Evolutionary conservation across 2,329 filamentous ascomycete genomes (phyloP).

Genomic region (Colletotrichum shisoi): DNA sequence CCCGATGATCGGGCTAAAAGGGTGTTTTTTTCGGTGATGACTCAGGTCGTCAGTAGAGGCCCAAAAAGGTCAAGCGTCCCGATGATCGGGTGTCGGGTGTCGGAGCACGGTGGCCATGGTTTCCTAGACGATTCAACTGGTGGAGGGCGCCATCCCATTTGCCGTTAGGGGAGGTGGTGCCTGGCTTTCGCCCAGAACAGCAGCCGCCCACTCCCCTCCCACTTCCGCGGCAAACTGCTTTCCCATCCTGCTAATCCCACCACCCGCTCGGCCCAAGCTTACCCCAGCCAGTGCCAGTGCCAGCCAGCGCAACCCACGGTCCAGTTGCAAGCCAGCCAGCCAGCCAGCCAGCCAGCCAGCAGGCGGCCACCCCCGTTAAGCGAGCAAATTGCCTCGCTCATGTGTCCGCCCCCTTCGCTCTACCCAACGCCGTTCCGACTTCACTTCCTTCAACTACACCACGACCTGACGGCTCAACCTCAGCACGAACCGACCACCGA

Average conservation of each 20-base stretch:
- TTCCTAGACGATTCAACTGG: slow-evolving; percentile 32
- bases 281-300: slow-evolving; percentile 26
- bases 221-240: slow-evolving; percentile 38
- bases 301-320: slow-evolving; percentile 6
- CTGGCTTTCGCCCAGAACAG: slow-evolving; percentile 18
- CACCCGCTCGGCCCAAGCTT: slow-evolving; percentile 9
- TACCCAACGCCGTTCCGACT: slow-evolving; percentile 40
- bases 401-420: slow-evolving; percentile 40
- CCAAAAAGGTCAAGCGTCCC: no score
- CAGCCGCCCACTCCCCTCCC: slow-evolving; percentile 1
- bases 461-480: slow-evolving; percentile 36
- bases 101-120: slow-evolving; percentile 33
- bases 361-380: slow-evolving; percentile 38
- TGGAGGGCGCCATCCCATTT: slow-evolving; percentile 22
- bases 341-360: no score
- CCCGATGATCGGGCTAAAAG: slow-evolving; percentile 36
- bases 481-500: slow-evolving; percentile 36
- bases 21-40: no score
- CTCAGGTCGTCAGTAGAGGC: no score
- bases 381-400: slow-evolving; percentile 39
- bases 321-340: slow-evolving; percentile 33
- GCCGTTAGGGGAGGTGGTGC: slow-evolving; percentile 8
- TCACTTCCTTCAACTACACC: slow-evolving; percentile 40
- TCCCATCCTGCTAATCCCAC: slow-evolving; percentile 15
- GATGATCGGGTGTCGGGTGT: slow-evolving; percentile 37